These are phyloP conservation scores for Oidiodendron maius DNA, from an alignment of 495 filamentous ascomycete genomes.

Conservation along the genomic window DNA sequence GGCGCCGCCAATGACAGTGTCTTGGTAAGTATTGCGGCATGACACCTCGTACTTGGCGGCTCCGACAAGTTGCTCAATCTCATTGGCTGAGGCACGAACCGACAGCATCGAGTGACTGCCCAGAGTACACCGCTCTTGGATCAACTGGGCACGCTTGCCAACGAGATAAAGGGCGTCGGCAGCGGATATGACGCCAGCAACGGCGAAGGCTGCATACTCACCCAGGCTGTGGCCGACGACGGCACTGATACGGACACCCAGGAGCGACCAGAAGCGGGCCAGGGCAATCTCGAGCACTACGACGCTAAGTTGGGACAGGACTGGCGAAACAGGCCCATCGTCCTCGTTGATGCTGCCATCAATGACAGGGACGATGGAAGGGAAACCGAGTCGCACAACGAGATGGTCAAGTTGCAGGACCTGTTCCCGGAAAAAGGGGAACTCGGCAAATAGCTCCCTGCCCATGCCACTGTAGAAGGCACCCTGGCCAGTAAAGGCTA, in stretches of 20 bases:
- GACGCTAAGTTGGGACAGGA: slow-evolving; percentile 72
- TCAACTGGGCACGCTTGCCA: slow-evolving; percentile 67
- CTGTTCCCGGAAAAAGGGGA: slow-evolving; percentile 57
- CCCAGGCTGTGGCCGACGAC: slow-evolving; percentile 84
- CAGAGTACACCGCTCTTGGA: slow-evolving; percentile 36
- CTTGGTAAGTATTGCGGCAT: slow-evolving; percentile 56
- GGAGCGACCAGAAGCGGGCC: slow-evolving; percentile 70
- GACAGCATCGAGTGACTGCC: slow-evolving; percentile 70
- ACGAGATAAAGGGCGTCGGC: slow-evolving; percentile 77
- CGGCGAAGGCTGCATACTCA: slow-evolving; percentile 82
- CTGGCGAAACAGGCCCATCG: slow-evolving; percentile 59
- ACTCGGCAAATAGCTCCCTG: slow-evolving; percentile 60
- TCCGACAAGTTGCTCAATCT: slow-evolving; percentile 34
- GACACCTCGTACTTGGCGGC: slow-evolving; percentile 37
- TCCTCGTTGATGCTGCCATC: slow-evolving; percentile 53
- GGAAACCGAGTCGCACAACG: slow-evolving; percentile 62
- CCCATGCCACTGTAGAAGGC: slow-evolving; percentile 63
- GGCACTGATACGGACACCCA: slow-evolving; percentile 68
- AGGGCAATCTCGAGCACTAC: slow-evolving; percentile 82
- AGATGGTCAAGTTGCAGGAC: slow-evolving; percentile 68
- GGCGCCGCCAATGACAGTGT: slow-evolving; percentile 56
- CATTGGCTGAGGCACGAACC: slow-evolving; percentile 37
- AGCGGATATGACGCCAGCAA: slow-evolving; percentile 71
- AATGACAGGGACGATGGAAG: slow-evolving; percentile 61
- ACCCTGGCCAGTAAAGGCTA: slow-evolving; percentile 69